A percentile compares a stretch with the other conserved stretches of the same genome.
Conservation (phyloP, 2,329 filamentous ascomycete species). For the Neofusicoccum parvum region DNA sequence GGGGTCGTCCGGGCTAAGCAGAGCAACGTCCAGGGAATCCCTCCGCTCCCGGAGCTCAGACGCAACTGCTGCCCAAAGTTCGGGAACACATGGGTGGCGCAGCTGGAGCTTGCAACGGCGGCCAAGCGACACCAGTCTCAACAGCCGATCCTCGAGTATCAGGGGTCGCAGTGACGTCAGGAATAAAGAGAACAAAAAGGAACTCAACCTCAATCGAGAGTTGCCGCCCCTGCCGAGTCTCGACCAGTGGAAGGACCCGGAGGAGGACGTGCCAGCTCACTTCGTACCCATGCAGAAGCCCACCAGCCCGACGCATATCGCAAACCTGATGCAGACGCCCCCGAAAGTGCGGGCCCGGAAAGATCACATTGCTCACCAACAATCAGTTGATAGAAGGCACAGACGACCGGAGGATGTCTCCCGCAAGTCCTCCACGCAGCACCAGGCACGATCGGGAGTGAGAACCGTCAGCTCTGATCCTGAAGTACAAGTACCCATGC, state of each 20-base stretch:
- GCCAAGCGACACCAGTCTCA: slow-evolving; percentile 35
- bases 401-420: neutral
- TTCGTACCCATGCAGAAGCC: slow-evolving; percentile 2
- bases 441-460: neutral
- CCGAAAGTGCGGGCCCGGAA: slow-evolving; percentile 13
- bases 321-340: slow-evolving; percentile 22
- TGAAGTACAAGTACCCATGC: neutral
- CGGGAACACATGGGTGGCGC: slow-evolving; percentile 36
- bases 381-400: slow-evolving; percentile 5
- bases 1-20: slow-evolving; percentile 33
- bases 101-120: slow-evolving; percentile 41
- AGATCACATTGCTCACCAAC: slow-evolving; percentile 11
- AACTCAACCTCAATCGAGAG: slow-evolving; percentile 50
- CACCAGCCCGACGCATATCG: slow-evolving; percentile 22
- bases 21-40: slow-evolving; percentile 39
- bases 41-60: slow-evolving; percentile 26
- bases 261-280: slow-evolving; percentile 23
- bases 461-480: neutral
- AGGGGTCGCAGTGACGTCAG: slow-evolving; percentile 28
- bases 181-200: slow-evolving; percentile 31
- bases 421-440: neutral
- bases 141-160: slow-evolving; percentile 22
- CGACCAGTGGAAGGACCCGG: slow-evolving; percentile 39
- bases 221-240: slow-evolving; percentile 51
- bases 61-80: slow-evolving; percentile 21